A percentile compares a stretch with the other conserved stretches of the same genome.
Conservation (phyloP, 176 grass and related monocot species). For the Rhynchospora pubera region DNA sequence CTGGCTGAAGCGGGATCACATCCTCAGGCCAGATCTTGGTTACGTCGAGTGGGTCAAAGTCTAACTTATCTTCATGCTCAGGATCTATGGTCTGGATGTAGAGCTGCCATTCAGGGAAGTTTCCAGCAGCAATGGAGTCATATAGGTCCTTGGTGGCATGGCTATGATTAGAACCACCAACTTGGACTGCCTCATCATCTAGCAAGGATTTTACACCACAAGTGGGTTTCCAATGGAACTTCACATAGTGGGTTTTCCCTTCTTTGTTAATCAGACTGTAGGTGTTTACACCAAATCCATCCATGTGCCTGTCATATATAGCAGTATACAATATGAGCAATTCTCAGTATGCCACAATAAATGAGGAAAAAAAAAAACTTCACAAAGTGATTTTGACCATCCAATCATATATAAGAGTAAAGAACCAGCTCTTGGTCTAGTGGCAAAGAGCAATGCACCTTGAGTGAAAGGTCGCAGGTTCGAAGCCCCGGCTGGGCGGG, state of each 20-base stretch:
- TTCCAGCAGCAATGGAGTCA: slow-evolving; percentile 71
- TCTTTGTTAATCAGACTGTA: slow-evolving; percentile 67
- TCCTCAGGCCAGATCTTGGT: slow-evolving; percentile 88
- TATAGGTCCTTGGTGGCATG: slow-evolving; percentile 82
- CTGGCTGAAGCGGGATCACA: slow-evolving; percentile 69
- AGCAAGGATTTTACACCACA: slow-evolving; percentile 79
- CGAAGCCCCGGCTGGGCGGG: too few species aligned
- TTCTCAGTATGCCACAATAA: too few species aligned
- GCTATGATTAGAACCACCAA: slow-evolving; percentile 68
- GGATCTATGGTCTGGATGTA: slow-evolving; percentile 68
- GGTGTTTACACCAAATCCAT: slow-evolving; percentile 84
- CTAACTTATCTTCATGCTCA: slow-evolving; percentile 65
- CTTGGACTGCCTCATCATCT: slow-evolving; percentile 70
- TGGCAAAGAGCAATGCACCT: too few species aligned
- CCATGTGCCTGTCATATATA: slow-evolving; percentile 55
- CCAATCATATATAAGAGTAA: too few species aligned
- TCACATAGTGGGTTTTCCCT: slow-evolving; percentile 66
- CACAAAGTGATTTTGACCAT: too few species aligned
- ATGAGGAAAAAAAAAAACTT: too few species aligned
- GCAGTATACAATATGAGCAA: neutral
- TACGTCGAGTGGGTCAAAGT: slow-evolving; percentile 82
- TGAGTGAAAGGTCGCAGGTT: too few species aligned
- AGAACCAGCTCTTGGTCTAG: too few species aligned
- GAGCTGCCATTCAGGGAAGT: slow-evolving; percentile 77
- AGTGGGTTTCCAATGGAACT: slow-evolving; percentile 87